These are phyloP conservation scores for Pseudocercospora vitis DNA, from an alignment of 2,329 filamentous ascomycete species.

Conservation along the genomic window DNA sequence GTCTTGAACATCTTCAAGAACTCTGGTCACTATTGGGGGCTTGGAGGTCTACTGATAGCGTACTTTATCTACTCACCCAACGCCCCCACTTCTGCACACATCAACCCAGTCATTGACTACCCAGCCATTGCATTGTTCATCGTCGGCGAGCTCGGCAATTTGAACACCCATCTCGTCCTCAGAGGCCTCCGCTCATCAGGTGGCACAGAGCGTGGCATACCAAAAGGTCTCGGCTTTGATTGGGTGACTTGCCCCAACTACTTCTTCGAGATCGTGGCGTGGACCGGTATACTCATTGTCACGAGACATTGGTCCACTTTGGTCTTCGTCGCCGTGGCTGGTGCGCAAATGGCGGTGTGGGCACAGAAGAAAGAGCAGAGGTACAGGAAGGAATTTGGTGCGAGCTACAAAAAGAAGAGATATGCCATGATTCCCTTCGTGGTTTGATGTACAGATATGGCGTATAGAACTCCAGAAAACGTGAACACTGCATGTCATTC, in stretches of 20 bases:
- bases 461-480: too few relatives aligned
- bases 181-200: constrained; percentile 74
- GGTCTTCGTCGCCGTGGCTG: constrained; percentile 72
- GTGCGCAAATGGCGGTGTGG: constrained; percentile 81
- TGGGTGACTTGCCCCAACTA: constrained; percentile 97
- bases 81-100: constrained; percentile 61
- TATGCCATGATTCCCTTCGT: constrained; percentile 79
- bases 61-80: constrained; percentile 81
- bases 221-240: constrained; percentile 77
- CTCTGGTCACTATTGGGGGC: constrained; percentile 87
- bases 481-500: too few relatives aligned
- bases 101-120: constrained; percentile 60
- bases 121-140: constrained; percentile 69
- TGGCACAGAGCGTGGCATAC: constrained; percentile 84
- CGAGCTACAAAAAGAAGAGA: constrained; percentile 94
- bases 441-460: constrained; percentile 47
- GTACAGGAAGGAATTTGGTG: constrained; percentile 86
- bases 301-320: constrained; percentile 76
- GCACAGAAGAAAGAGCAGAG: constrained; percentile 87
- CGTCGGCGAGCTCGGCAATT: constrained; percentile 78
- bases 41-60: constrained; percentile 77
- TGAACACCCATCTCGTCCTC: constrained; percentile 76
- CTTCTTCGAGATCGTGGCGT: constrained; percentile 85
- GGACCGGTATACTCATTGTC: constrained; percentile 78
- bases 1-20: constrained; percentile 90